phyloP scores from a whole-genome alignment of 352 stramenopile genomes.

The Phytopythium vexans region DNA sequence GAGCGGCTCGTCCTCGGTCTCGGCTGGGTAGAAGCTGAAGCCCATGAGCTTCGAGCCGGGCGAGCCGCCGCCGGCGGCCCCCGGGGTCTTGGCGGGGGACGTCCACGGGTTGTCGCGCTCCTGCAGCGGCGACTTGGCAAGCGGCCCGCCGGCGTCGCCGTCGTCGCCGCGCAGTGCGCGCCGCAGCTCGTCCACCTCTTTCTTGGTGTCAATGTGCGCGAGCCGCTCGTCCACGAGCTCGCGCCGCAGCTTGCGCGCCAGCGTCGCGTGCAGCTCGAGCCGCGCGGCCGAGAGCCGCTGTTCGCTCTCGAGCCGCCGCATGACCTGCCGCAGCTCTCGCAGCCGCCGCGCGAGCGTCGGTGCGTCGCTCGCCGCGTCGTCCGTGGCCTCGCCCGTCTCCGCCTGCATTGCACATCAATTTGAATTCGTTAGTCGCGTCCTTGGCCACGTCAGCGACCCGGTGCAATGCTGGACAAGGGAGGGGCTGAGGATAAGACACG shows the following conservation, averaged over 20 bases:
- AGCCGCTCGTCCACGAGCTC: constrained; percentile 77
- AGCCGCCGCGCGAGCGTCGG: constrained; percentile 6
- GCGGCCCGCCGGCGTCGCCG: constrained; percentile 12
- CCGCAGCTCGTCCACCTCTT: constrained; percentile 55
- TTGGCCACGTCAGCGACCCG: no score
- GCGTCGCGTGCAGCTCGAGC: constrained; percentile 46
- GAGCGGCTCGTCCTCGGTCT: constrained; percentile 47
- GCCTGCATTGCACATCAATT: no score
- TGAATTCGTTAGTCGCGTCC: no score
- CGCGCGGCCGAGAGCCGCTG: constrained; percentile 50
- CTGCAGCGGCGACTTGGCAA: constrained; percentile 25
- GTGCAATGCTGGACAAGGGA: no score
- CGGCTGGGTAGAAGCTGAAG: constrained; percentile 60
- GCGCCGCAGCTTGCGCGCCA: constrained; percentile 64
- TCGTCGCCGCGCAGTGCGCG: constrained; percentile 16
- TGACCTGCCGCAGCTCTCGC: constrained; percentile 33
- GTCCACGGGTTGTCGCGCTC: constrained; percentile 41
- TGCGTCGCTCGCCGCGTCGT: background rate
- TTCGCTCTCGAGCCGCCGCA: constrained; percentile 54
- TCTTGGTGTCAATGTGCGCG: constrained; percentile 68
- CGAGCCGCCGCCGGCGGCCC: constrained; percentile 7
- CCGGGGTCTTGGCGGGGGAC: constrained; percentile 34
- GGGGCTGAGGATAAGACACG: constrained; percentile 5
- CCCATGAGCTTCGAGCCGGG: constrained; percentile 24
- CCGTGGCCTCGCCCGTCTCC: no score